A percentile compares a stretch with the other conserved stretches of the same genome.
Conservation (phyloP, 2,329 filamentous ascomycete genomes). For the Xylariaceae sp. region DNA sequence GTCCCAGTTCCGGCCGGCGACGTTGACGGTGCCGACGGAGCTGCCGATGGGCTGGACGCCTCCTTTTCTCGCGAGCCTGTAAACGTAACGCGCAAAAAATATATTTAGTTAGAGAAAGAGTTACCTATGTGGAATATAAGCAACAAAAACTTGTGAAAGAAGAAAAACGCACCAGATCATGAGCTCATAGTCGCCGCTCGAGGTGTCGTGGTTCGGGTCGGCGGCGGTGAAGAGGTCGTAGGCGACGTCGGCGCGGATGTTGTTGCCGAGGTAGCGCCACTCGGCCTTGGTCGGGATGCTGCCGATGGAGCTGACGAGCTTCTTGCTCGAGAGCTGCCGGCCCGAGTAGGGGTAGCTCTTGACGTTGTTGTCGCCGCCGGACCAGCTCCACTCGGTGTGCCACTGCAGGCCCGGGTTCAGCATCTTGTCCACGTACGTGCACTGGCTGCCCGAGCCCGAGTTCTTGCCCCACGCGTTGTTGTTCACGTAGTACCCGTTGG, state of each 20-base stretch:
- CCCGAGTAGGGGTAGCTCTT: slow-evolving; percentile 16
- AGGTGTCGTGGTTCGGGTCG: slow-evolving; percentile 13
- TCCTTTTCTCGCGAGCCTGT: slow-evolving; percentile 10
- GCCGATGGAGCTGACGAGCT: slow-evolving; percentile 13
- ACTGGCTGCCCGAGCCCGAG: slow-evolving; percentile 12
- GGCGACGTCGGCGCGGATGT: slow-evolving; percentile 15
- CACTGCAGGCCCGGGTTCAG: slow-evolving; percentile 14
- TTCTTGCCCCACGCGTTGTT: slow-evolving; percentile 15
- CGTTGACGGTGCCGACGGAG: slow-evolving; percentile 9
- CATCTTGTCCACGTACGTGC: slow-evolving; percentile 12
- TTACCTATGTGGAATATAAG: too few species aligned
- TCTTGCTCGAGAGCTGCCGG: slow-evolving; percentile 8
- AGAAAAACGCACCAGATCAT: slow-evolving; percentile 15
- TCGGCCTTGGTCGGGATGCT: slow-evolving; percentile 17
- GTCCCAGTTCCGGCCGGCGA: slow-evolving; percentile 10
- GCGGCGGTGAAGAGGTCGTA: slow-evolving; percentile 17
- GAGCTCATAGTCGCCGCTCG: slow-evolving; percentile 16
- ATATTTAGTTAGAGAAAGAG: too few species aligned
- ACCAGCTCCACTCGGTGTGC: slow-evolving; percentile 14
- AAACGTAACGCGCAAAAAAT: too few species aligned
- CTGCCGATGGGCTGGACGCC: slow-evolving; percentile 13
- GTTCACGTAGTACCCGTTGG: slow-evolving; percentile 16
- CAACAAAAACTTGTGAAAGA: too few species aligned
- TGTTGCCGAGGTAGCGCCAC: slow-evolving; percentile 12
- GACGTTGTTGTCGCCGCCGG: slow-evolving; percentile 15